These are phyloP conservation scores for Dendrostoma leiphaemia DNA, from an alignment of 2,329 filamentous ascomycete genomes.

Conservation along the genomic window DNA sequence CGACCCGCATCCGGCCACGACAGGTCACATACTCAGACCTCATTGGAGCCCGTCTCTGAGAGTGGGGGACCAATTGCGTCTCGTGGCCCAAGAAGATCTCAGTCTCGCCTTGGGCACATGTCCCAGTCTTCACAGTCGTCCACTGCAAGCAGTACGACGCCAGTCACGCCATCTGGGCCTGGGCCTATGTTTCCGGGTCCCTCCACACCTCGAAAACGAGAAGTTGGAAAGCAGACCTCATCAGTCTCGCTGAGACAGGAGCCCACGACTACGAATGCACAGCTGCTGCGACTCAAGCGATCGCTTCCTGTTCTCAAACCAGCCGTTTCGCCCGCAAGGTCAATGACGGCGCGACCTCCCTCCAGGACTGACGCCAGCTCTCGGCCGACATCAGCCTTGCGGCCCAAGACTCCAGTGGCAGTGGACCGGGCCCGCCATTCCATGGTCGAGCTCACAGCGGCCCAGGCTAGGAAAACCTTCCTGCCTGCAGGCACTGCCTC, in stretches of 20 bases:
- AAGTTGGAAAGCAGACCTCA: constrained; percentile 55
- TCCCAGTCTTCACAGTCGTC: constrained; percentile 64
- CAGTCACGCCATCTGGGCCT: constrained; percentile 50
- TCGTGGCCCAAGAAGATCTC: constrained; percentile 58
- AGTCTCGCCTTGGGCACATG: constrained; percentile 67
- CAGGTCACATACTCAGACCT: constrained; percentile 64
- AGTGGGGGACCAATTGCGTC: constrained; percentile 68
- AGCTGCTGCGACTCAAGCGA: constrained; percentile 63
- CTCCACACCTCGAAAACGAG: constrained; percentile 59
- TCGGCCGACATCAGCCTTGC: constrained; percentile 50
- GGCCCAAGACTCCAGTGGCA: constrained; percentile 72
- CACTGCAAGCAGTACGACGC: constrained; percentile 51
- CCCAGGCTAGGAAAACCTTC: constrained; percentile 68
- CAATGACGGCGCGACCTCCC: constrained; percentile 47
- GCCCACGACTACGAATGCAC: constrained; percentile 63
- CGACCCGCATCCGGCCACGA: constrained; percentile 68
- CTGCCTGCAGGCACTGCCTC: constrained; percentile 68
- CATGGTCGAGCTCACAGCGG: constrained; percentile 47
- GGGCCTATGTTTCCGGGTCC: constrained; percentile 50
- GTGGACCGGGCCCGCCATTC: constrained; percentile 57
- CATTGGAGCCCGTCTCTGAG: constrained; percentile 91
- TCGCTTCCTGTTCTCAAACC: constrained; percentile 60
- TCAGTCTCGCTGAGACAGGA: constrained; percentile 54
- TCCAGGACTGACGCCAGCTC: constrained; percentile 51
- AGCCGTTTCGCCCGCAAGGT: constrained; percentile 50